Percentiles rank a stretch among this genome's conserved stretches.
These are phyloP conservation scores for Macrocybe sp. DNA, from an alignment of 1,284 basidiomycete genomes.

Conservation along the genomic window DNA sequence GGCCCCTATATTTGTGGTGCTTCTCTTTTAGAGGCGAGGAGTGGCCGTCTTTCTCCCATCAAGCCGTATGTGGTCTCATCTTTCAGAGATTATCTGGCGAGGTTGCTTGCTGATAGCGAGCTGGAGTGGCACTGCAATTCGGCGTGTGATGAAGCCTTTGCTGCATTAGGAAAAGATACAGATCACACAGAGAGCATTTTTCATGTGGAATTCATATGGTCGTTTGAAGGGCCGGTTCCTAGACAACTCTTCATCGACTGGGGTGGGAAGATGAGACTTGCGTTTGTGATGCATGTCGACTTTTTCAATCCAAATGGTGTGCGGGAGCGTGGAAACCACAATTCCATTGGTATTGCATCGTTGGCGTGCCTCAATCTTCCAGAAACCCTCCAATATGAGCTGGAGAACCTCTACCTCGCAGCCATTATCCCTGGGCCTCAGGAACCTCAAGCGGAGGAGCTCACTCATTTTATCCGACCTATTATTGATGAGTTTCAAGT, in stretches of 20 bases:
- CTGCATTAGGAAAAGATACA: not conserved
- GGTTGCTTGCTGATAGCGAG: not conserved
- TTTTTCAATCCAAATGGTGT: constrained; percentile 5
- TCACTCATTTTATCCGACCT: constrained; percentile 23
- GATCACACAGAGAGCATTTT: constrained; percentile 5
- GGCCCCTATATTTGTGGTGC: constrained; percentile 2
- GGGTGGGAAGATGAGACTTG: constrained; percentile 12
- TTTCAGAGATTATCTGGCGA: not conserved
- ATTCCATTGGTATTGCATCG: constrained; percentile 17
- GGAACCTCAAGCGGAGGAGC: constrained; percentile 17
- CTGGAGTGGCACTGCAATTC: not conserved
- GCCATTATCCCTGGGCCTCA: constrained; percentile 23
- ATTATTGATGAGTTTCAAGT: constrained; percentile 20
- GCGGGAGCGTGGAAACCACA: not conserved
- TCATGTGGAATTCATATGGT: constrained; percentile 13
- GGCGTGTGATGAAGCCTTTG: constrained; percentile 2
- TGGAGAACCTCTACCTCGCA: constrained; percentile 25
- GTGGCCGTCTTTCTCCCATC: constrained; percentile 10
- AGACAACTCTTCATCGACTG: constrained; percentile 16
- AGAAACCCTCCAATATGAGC: constrained; percentile 16
- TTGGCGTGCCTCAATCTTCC: constrained; percentile 23
- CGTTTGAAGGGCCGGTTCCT: constrained; percentile 12
- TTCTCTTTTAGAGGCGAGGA: not conserved
- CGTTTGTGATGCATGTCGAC: constrained; percentile 13
- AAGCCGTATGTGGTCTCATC: not conserved